Conservation (phyloP, 2,329 filamentous ascomycete genomes). For the Cladosporium sp. region DNA sequence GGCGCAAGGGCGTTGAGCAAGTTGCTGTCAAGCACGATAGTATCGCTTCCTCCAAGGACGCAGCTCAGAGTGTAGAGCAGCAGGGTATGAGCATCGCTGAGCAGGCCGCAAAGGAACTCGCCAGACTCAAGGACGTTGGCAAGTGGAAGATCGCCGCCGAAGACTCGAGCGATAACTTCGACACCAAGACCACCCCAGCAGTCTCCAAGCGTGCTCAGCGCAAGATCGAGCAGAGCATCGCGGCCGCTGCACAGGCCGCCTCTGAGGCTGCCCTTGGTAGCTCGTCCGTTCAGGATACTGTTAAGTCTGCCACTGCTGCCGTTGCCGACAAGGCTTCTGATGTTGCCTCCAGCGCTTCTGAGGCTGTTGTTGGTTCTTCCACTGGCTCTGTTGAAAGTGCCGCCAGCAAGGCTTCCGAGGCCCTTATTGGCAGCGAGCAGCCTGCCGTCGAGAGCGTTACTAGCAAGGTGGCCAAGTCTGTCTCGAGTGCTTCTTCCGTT, state of each 20-base stretch:
- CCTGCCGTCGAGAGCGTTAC: slow-evolving; percentile 19
- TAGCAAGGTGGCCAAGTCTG: slow-evolving; percentile 21
- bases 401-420: slow-evolving; percentile 51
- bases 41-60: slow-evolving; percentile 66
- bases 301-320: slow-evolving; percentile 39
- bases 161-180: slow-evolving; percentile 78
- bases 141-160: slow-evolving; percentile 76
- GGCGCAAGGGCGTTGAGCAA: slow-evolving; percentile 78
- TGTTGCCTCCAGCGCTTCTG: slow-evolving; percentile 32
- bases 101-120: slow-evolving; percentile 75
- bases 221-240: slow-evolving; percentile 36
- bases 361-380: slow-evolving; percentile 28
- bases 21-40: slow-evolving; percentile 73
- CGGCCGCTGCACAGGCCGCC: slow-evolving; percentile 31
- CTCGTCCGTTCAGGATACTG: slow-evolving; percentile 36
- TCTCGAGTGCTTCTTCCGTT: slow-evolving; percentile 22
- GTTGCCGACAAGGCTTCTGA: slow-evolving; percentile 31
- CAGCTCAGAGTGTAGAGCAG: slow-evolving; percentile 70
- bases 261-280: slow-evolving; percentile 38
- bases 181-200: slow-evolving; percentile 62
- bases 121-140: slow-evolving; percentile 77
- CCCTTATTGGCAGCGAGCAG: slow-evolving; percentile 21
- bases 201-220: slow-evolving; percentile 50
- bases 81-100: slow-evolving; percentile 79
- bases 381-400: slow-evolving; percentile 54